Evolutionary conservation across 2,329 filamentous ascomycete species (phyloP).

Genomic region (Cladosporium sp.): DNA sequence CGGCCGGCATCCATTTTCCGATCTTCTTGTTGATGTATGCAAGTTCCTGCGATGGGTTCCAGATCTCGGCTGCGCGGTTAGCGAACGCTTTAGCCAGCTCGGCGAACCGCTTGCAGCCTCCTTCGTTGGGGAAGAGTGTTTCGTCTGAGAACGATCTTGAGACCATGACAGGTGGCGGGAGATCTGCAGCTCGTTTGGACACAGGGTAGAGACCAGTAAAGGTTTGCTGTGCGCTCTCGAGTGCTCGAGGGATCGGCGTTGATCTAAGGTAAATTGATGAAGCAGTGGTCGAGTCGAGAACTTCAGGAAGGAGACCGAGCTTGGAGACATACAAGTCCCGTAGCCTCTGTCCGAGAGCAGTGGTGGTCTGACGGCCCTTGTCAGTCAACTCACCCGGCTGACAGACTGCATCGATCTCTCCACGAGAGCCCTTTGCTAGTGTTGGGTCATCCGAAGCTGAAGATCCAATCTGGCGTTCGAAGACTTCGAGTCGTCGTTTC

Average conservation of each 20-base stretch:
- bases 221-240: conserved; percentile 49
- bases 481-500: conserved; percentile 75
- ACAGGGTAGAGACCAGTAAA: conserved; percentile 48
- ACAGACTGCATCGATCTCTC: conserved; percentile 76
- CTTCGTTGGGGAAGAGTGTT: conserved; percentile 49
- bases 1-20: conserved; percentile 79
- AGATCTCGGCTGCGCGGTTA: conserved; percentile 42
- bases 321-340: conserved; percentile 49
- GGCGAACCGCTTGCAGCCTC: conserved; percentile 45
- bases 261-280: conserved; percentile 42
- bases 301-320: conserved; percentile 44
- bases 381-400: conserved; percentile 54
- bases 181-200: conserved; percentile 37
- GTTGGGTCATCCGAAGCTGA: conserved; percentile 44
- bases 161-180: conserved; percentile 43
- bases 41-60: conserved; percentile 68
- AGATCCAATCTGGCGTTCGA: conserved; percentile 55
- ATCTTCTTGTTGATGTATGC: conserved; percentile 72
- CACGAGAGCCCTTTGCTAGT: conserved; percentile 62
- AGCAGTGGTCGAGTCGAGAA: conserved; percentile 35
- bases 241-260: conserved; percentile 47
- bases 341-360: conserved; percentile 45
- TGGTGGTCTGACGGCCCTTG: conserved; percentile 46
- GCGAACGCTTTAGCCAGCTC: conserved; percentile 47
- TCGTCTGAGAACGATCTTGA: conserved; percentile 44